Evolutionary conservation across 768 basidiomycete species (phyloP).

Genomic region (Lactifluus volemus): DNA sequence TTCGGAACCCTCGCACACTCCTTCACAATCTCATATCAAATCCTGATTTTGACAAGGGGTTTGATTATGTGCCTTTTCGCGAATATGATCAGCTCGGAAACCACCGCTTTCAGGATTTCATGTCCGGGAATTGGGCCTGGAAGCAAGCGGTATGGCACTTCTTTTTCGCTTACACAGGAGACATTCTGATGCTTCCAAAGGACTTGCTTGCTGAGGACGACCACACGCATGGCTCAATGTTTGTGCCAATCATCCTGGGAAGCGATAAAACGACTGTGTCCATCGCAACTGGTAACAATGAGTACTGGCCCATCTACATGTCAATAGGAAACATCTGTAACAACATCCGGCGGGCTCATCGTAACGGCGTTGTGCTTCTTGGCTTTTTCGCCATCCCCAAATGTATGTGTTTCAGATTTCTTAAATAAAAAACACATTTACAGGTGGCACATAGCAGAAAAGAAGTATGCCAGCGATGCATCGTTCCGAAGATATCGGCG

Average conservation of each 20-base stretch:
- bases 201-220: background rate
- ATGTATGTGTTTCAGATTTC: conserved; percentile 21
- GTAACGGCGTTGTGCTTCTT: conserved; percentile 21
- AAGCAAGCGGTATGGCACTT: conserved; percentile 27
- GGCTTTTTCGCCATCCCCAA: conserved; percentile 28
- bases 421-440: too few species aligned
- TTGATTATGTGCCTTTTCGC: too few species aligned
- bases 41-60: too few species aligned
- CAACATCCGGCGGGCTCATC: conserved; percentile 21
- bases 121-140: conserved; percentile 37
- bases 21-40: too few species aligned
- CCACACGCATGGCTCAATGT: conserved; percentile 7
- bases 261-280: conserved; percentile 26
- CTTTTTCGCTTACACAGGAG: too few species aligned
- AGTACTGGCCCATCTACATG: conserved; percentile 23
- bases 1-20: too few species aligned
- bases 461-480: conserved; percentile 8
- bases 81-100: background rate
- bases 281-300: conserved; percentile 21
- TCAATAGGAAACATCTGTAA: conserved; percentile 23
- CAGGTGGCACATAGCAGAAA: background rate
- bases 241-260: conserved; percentile 21
- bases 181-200: too few species aligned
- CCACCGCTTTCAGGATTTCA: conserved; percentile 24
- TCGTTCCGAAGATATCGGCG: conserved; percentile 16